Conservation (phyloP, 192 early-diverging fungal genomes). For the Chytriomyces hyalinus region DNA sequence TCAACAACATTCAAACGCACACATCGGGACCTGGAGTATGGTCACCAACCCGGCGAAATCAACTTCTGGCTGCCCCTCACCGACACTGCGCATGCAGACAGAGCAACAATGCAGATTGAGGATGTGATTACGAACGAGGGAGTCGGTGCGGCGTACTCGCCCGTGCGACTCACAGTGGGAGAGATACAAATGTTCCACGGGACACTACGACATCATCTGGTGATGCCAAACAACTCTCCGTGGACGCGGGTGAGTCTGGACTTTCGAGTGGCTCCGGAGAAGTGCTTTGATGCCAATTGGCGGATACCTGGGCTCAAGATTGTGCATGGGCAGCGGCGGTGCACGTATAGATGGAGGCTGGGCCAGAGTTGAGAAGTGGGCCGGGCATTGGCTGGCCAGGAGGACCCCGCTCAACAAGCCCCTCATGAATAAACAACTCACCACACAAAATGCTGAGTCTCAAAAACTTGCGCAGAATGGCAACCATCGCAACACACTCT, state of each 20-base stretch:
- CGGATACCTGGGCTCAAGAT: constrained; percentile 8
- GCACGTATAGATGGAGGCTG: neutral
- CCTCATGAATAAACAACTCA: too few relatives aligned
- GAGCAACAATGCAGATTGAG: constrained; percentile 17
- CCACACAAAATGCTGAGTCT: too few relatives aligned
- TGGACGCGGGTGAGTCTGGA: constrained; percentile 21
- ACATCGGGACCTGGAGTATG: constrained; percentile 16
- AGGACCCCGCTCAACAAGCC: too few relatives aligned
- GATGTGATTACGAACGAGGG: neutral
- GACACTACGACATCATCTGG: neutral
- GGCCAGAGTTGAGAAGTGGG: too few relatives aligned
- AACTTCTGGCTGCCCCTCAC: constrained; percentile 24
- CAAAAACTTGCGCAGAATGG: neutral
- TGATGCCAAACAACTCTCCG: constrained; percentile 2
- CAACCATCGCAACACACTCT: constrained; percentile 26
- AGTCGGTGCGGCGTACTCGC: neutral
- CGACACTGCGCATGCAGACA: neutral
- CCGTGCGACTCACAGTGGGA: constrained; percentile 4
- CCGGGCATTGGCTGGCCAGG: too few relatives aligned
- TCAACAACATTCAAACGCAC: neutral
- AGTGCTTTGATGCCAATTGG: constrained; percentile 18
- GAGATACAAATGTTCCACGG: constrained; percentile 16
- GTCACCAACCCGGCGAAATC: constrained; percentile 24
- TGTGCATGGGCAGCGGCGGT: constrained; percentile 14
- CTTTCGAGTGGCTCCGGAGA: constrained; percentile 9